These are phyloP conservation scores for Aquanectria penicillioides DNA, from an alignment of 2,329 filamentous ascomycete species.

Conservation along the genomic window DNA sequence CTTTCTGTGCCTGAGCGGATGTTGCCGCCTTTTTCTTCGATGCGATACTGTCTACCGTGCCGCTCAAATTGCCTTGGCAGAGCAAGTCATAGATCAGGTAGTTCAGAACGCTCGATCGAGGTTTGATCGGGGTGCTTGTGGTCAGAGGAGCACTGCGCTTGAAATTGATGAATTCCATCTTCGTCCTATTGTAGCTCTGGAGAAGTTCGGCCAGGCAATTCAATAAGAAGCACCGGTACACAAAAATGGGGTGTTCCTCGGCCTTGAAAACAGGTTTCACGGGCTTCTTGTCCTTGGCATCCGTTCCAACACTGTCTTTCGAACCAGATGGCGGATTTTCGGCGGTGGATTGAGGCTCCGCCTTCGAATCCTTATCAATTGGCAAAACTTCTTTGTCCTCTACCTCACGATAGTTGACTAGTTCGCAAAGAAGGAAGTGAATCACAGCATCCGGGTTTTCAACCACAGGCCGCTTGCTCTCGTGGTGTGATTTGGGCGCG, in stretches of 20 bases:
- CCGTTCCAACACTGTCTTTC: slow-evolving; percentile 43
- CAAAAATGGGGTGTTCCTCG: slow-evolving; percentile 93
- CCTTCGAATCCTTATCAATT: slow-evolving; percentile 54
- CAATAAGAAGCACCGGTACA: slow-evolving; percentile 94
- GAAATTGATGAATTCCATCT: slow-evolving; percentile 99
- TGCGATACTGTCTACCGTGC: slow-evolving; percentile 77
- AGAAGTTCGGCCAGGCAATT: slow-evolving; percentile 92
- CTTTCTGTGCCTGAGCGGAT: slow-evolving; percentile 84
- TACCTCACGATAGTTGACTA: slow-evolving; percentile 91
- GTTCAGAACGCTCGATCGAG: slow-evolving; percentile 90
- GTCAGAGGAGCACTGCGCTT: slow-evolving; percentile 89
- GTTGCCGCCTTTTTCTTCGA: slow-evolving; percentile 89
- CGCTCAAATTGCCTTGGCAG: slow-evolving; percentile 67
- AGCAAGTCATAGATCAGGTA: slow-evolving; percentile 88
- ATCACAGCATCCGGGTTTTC: slow-evolving; percentile 96
- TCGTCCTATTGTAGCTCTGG: slow-evolving; percentile 90
- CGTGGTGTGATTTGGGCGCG: slow-evolving; percentile 68
- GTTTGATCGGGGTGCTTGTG: slow-evolving; percentile 90
- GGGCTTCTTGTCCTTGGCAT: slow-evolving; percentile 69
- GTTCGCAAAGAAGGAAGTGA: slow-evolving; percentile 91
- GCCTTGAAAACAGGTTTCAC: slow-evolving; percentile 85
- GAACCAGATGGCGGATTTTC: slow-evolving; percentile 44
- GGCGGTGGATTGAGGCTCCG: slow-evolving; percentile 44
- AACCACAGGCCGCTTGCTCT: slow-evolving; percentile 83
- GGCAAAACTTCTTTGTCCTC: slow-evolving; percentile 78